A percentile compares a stretch with the other conserved stretches of the same genome.
Conservation (phyloP, 176 grass and related monocot genomes). For the Aegilops speltoides region DNA sequence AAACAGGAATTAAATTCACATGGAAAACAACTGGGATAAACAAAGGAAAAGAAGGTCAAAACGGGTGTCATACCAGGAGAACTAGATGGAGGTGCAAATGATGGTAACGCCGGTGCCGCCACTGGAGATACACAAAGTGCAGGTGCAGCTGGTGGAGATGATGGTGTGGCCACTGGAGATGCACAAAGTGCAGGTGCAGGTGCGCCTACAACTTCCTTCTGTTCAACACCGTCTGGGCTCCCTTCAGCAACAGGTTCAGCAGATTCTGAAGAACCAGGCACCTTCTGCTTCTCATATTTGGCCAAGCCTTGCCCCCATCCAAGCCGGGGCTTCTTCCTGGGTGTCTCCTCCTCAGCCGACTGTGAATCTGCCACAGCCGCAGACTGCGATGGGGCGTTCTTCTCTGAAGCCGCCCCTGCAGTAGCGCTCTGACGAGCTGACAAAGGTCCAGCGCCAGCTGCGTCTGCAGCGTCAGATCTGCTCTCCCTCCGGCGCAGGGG, state of each 20-base stretch:
- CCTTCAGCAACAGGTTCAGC: constrained; percentile 27
- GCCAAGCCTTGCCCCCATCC: constrained; percentile 98
- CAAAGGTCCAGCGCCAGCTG: constrained; percentile 15
- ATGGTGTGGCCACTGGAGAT: not conserved
- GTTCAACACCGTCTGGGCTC: constrained; percentile 15
- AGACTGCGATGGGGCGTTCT: constrained; percentile 25
- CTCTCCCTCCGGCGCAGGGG: constrained; percentile 48
- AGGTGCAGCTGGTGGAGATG: not conserved
- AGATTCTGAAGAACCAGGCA: constrained; percentile 45
- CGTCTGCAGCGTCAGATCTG: constrained; percentile 53
- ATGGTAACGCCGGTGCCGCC: not conserved
- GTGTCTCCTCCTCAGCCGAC: constrained; percentile 50
- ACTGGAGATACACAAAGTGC: not conserved
- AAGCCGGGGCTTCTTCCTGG: constrained; percentile 80
- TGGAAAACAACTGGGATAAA: not conserved
- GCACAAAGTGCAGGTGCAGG: not conserved
- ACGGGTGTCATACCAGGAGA: constrained; percentile 29
- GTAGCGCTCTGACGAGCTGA: constrained; percentile 24
- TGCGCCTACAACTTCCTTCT: not conserved
- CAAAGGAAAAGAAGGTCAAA: constrained; percentile 10
- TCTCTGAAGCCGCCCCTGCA: constrained; percentile 20
- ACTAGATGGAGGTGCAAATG: constrained; percentile 15
- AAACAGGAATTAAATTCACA: not conserved
- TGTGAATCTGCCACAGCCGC: constrained; percentile 12
- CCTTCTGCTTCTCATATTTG: constrained; percentile 95